Evolutionary conservation across 345 rosid species (phyloP).

Genomic region (Brassica juncea): DNA sequence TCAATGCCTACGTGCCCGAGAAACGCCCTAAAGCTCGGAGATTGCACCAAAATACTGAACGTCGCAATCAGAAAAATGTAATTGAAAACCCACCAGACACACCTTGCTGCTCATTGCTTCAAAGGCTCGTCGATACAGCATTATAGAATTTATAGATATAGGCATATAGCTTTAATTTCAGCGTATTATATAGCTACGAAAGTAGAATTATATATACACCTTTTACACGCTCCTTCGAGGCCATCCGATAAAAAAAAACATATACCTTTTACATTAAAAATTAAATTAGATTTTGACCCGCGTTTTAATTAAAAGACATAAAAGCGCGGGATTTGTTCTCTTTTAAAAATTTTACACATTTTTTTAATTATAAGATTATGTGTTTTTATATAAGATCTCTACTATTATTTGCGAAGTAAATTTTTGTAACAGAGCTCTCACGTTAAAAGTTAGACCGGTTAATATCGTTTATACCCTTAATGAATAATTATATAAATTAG

Average conservation of each 20-base stretch:
- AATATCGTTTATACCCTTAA: too few relatives aligned
- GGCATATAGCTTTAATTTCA: background rate
- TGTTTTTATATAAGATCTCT: too few relatives aligned
- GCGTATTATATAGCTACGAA: background rate
- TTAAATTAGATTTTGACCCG: background rate
- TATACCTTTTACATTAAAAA: background rate
- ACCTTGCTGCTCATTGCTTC: constrained; percentile 64
- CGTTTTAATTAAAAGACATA: too few relatives aligned
- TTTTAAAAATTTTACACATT: too few relatives aligned
- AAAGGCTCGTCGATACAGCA: constrained; percentile 44
- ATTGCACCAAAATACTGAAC: constrained; percentile 63
- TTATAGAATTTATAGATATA: too few relatives aligned
- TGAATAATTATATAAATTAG: too few relatives aligned
- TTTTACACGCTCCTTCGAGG: background rate
- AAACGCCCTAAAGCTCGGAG: constrained; percentile 60
- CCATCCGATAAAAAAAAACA: background rate
- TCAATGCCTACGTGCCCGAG: constrained; percentile 49
- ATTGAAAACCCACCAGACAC: constrained; percentile 60
- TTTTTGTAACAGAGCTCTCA: too few relatives aligned
- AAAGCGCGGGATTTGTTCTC: too few relatives aligned
- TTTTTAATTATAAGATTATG: too few relatives aligned
- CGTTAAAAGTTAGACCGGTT: too few relatives aligned
- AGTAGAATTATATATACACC: background rate
- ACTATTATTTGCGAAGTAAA: too few relatives aligned
- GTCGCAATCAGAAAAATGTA: constrained; percentile 44